Evolutionary conservation across 2,329 filamentous ascomycete species (phyloP).

Genomic region (Pleomassaria siparia): DNA sequence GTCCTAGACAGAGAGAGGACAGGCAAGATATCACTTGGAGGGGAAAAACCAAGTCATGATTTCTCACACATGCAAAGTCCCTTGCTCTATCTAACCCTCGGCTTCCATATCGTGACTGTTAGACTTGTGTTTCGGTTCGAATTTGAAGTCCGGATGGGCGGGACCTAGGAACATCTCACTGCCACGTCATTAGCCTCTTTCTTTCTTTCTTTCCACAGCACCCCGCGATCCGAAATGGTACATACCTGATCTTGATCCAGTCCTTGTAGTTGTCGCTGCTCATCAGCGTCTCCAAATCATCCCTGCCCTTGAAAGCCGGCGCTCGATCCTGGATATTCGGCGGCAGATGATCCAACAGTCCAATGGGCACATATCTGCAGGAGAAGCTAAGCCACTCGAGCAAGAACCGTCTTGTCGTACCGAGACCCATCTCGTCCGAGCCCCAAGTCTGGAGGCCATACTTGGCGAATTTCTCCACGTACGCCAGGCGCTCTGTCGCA

Average conservation of each 20-base stretch:
- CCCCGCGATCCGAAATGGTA: background rate
- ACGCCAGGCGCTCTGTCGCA: slow-evolving; percentile 77
- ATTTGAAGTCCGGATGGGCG: slow-evolving; percentile 85
- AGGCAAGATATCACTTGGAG: too few relatives aligned
- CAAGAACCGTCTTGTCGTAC: slow-evolving; percentile 86
- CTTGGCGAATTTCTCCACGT: slow-evolving; percentile 85
- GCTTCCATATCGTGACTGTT: slow-evolving; percentile 81
- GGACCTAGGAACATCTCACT: slow-evolving; percentile 98
- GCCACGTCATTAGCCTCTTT: slow-evolving; percentile 13
- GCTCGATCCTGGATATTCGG: slow-evolving; percentile 87
- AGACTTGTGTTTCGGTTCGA: slow-evolving; percentile 97
- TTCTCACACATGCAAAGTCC: too few relatives aligned
- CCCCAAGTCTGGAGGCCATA: slow-evolving; percentile 96
- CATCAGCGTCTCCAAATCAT: slow-evolving; percentile 92
- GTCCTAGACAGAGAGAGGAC: too few relatives aligned
- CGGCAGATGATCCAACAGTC: slow-evolving; percentile 83
- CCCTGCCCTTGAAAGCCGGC: slow-evolving; percentile 77
- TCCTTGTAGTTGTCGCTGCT: slow-evolving; percentile 90
- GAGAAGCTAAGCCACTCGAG: slow-evolving; percentile 96
- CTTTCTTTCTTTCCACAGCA: too few relatives aligned
- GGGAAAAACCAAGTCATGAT: too few relatives aligned
- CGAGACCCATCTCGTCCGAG: slow-evolving; percentile 89
- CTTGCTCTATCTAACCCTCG: slow-evolving; percentile 31
- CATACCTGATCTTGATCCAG: slow-evolving; percentile 97
- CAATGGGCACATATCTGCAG: slow-evolving; percentile 87